Evolutionary conservation across 805 yeast species (phyloP), one percentile per base, ranked within the genome.

Genomic region (Wickerhamiella nectarea): DNA sequence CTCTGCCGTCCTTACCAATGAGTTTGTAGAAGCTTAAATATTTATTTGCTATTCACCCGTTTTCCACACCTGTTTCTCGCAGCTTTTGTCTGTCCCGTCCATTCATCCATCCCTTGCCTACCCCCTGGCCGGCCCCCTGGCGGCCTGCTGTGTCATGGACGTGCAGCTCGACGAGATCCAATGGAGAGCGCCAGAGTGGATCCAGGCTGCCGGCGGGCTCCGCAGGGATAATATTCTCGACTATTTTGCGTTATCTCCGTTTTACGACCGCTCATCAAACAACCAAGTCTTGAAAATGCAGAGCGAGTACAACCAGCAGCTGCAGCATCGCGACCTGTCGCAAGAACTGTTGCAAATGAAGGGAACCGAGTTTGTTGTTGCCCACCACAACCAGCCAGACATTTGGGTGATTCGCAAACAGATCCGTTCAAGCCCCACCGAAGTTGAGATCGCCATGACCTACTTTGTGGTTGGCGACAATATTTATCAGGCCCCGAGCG

Each of bases 111-210:
- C 24, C 24, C n/a, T n/a, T n/a, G n/a, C n/a, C n/a, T n/a, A n/a
- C n/a, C n/a, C n/a, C n/a, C n/a, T n/a, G n/a, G n/a, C n/a, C n/a
- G n/a, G n/a, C n/a, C 25, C 25, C 25, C 25, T 6, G 25, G 9
- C 25, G 9, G 25, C 9, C 25, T 7, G 7, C 35, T 34, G 19
- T 14, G 26, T 34, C 15, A 29, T 15, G 33, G 31, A 21, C 15
- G 52, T 53, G 22, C 53, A 51, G 24, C 66, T 87, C 21, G 96
- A 87, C 57, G 96, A 89, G 55, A 70, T 91, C 34, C 97, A 87
- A 60, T 91, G 98, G 98, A 75, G 87, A 51, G 80, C 91, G 3
- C 97, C 98, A 1, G 98, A 91, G 61, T 91, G 95, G 93, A 85
- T 91, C 50, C 94, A 86, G 58, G 74, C 78, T 43, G 78, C 77